These are phyloP conservation scores for Groenewaldozyma salmanticensis DNA, from an alignment of 805 yeast genomes.

Conservation along the genomic window DNA sequence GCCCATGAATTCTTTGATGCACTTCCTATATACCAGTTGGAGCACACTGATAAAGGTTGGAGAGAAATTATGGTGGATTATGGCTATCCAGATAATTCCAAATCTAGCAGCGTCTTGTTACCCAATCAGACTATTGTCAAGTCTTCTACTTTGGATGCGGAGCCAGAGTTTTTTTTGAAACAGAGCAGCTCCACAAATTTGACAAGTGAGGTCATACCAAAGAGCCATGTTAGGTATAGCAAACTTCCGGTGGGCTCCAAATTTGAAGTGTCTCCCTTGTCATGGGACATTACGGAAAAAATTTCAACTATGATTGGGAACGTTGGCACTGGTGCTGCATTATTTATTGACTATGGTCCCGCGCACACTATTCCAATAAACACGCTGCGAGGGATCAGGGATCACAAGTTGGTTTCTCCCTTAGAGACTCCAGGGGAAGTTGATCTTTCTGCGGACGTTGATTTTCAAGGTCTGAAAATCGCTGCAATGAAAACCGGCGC, in stretches of 20 bases:
- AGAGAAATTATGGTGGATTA: slow-evolving; percentile 64
- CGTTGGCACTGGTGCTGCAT: slow-evolving; percentile 51
- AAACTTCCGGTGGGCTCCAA: slow-evolving; percentile 46
- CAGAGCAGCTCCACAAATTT: slow-evolving; percentile 53
- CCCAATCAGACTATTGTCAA: slow-evolving; percentile 19
- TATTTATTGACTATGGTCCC: slow-evolving; percentile 74
- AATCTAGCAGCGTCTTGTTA: slow-evolving; percentile 14
- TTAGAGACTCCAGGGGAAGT: slow-evolving; percentile 68
- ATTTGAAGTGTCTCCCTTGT: slow-evolving; percentile 68
- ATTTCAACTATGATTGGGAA: slow-evolving; percentile 37
- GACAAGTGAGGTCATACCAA: slow-evolving; percentile 45
- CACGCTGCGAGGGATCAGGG: slow-evolving; percentile 61
- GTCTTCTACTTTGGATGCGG: slow-evolving; percentile 2
- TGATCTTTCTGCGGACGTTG: slow-evolving; percentile 78
- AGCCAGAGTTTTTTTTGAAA: slow-evolving; percentile 42
- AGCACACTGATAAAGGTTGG: slow-evolving; percentile 58
- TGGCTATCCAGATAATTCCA: slow-evolving; percentile 17
- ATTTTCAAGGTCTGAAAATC: slow-evolving; percentile 49
- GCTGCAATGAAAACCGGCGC: slow-evolving; percentile 24
- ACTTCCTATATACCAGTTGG: slow-evolving; percentile 63
- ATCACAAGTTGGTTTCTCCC: slow-evolving; percentile 68
- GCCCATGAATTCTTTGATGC: slow-evolving; percentile 91
- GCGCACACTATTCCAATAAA: slow-evolving; percentile 53
- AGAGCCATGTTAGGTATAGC: slow-evolving; percentile 39
- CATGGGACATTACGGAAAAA: slow-evolving; percentile 47